Conservation (phyloP, 202 grass and related monocot species). For the Sporobolus alterniflorus region DNA sequence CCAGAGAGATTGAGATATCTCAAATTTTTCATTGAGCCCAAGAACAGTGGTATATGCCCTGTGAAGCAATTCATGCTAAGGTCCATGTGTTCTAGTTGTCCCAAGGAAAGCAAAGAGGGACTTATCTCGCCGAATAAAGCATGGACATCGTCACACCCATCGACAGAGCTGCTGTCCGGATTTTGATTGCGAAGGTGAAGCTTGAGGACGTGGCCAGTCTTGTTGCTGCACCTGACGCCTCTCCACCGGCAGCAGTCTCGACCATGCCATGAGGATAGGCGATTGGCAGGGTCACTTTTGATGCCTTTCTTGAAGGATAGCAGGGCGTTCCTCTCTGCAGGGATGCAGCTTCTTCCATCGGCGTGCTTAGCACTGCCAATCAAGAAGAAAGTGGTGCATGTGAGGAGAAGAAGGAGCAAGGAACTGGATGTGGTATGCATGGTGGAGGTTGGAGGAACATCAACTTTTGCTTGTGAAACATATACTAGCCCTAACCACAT, state of each 20-base stretch:
- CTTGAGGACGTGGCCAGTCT: slow-evolving; percentile 35
- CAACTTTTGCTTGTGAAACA: neutral
- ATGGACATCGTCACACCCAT: neutral
- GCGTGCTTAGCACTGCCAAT: too few species aligned
- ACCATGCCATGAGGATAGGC: slow-evolving; percentile 38
- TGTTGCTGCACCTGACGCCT: slow-evolving; percentile 41
- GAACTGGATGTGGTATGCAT: neutral
- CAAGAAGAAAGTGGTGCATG: neutral
- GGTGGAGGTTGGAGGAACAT: neutral
- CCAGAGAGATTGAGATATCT: slow-evolving; percentile 22
- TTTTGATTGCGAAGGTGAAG: slow-evolving; percentile 28
- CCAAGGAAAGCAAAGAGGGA: slow-evolving; percentile 26
- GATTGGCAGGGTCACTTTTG: neutral
- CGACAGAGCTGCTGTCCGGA: neutral
- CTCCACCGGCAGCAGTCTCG: slow-evolving; percentile 43
- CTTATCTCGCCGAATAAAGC: slow-evolving; percentile 14
- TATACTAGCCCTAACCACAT: too few species aligned
- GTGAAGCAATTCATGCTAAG: neutral
- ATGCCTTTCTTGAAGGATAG: slow-evolving; percentile 41
- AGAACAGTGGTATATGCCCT: neutral
- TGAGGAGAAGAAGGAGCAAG: neutral
- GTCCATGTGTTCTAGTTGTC: slow-evolving; percentile 6
- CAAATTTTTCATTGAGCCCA: neutral
- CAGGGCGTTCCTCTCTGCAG: slow-evolving; percentile 36
- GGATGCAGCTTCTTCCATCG: neutral